Conservation (phyloP, 2,329 filamentous ascomycete species). For the Graphilbum fragrans region DNA sequence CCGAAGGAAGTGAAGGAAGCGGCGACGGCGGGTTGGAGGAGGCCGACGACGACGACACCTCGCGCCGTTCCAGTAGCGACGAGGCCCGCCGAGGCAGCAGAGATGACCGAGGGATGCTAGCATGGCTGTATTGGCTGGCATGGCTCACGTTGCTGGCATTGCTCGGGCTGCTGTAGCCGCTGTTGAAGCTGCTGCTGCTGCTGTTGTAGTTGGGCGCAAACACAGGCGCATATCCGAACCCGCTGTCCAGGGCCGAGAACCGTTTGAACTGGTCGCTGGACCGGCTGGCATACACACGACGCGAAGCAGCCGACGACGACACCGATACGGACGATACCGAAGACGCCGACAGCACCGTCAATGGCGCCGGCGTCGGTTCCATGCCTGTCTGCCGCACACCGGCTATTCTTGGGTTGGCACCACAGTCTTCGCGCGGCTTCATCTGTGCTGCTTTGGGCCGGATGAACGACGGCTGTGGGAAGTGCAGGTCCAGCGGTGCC, state of each 20-base stretch:
- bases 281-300: neutral
- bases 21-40: no score
- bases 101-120: neutral
- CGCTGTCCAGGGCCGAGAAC: no score
- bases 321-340: no score
- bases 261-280: no score
- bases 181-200: constrained; percentile 3
- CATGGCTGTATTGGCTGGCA: neutral
- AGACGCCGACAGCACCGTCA: neutral
- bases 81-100: neutral
- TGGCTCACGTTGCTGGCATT: neutral
- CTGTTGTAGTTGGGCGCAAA: constrained; percentile 3
- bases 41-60: neutral
- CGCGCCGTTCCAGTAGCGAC: neutral
- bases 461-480: constrained; percentile 42
- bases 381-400: neutral
- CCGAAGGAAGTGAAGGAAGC: no score
- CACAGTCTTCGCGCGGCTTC: constrained; percentile 39
- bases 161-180: constrained; percentile 2
- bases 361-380: neutral
- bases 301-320: no score
- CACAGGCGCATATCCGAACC: no score
- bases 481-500: constrained; percentile 15
- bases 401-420: neutral
- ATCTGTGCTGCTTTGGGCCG: constrained; percentile 41